Evolutionary conservation across 495 filamentous ascomycete species (phyloP).

Genomic region (Talaromyces thailandensis): DNA sequence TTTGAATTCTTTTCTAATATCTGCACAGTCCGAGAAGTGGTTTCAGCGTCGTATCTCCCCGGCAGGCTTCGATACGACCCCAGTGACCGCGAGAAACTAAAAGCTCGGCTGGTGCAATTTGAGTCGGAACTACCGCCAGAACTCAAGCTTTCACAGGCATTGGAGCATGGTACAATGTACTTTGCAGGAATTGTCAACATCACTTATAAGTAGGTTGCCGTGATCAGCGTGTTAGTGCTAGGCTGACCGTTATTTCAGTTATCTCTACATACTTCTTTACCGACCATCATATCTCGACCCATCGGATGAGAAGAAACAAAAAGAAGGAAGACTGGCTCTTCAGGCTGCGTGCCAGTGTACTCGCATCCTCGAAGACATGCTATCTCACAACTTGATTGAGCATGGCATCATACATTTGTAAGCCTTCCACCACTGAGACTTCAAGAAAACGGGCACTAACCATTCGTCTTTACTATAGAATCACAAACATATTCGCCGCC

Average conservation of each 20-base stretch:
- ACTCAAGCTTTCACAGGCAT: slow-evolving; percentile 20
- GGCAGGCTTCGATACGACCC: slow-evolving; percentile 19
- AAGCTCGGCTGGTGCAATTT: slow-evolving; percentile 25
- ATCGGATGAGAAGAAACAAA: slow-evolving; percentile 11
- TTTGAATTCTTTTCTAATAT: neutral
- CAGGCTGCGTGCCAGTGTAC: slow-evolving; percentile 36
- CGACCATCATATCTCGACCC: slow-evolving; percentile 26
- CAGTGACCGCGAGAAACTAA: slow-evolving; percentile 18
- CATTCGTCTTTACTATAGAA: slow-evolving; percentile 13
- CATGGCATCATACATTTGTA: slow-evolving; percentile 36
- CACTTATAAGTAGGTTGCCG: slow-evolving; percentile 29
- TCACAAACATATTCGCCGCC: slow-evolving; percentile 37
- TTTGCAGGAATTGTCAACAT: slow-evolving; percentile 35
- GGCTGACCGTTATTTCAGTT: slow-evolving; percentile 14
- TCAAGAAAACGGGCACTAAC: neutral
- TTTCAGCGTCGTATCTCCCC: slow-evolving; percentile 33
- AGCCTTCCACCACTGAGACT: slow-evolving; percentile 1
- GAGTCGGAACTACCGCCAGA: slow-evolving; percentile 23
- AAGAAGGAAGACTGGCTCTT: slow-evolving; percentile 26
- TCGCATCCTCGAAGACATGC: slow-evolving; percentile 36
- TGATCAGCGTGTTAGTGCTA: neutral
- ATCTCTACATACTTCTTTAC: slow-evolving; percentile 32
- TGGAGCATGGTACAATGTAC: slow-evolving; percentile 21
- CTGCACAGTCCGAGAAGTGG: slow-evolving; percentile 29
- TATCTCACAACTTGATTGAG: slow-evolving; percentile 35